Base-by-base conservation (phyloP, 345 rosid species). In the Arabidopsis suecica region DNA sequence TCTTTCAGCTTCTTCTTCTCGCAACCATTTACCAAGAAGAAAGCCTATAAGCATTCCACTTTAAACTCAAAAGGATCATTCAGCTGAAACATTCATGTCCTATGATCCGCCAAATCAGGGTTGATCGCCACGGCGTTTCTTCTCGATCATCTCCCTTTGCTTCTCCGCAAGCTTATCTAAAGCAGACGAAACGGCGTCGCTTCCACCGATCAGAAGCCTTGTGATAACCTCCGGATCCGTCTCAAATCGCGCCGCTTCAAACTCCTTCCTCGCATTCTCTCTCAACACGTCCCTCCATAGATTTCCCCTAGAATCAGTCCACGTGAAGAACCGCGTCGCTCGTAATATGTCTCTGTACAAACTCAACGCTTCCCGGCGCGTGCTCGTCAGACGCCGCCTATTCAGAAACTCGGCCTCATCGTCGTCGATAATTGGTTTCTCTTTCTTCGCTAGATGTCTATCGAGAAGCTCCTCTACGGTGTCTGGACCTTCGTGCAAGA, bases 341-440 rank as follows among this genome's bases (percentile, higher is more conserved):
- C 97, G 86, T n/a, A 90, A 72, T 44, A 91, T 88, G 74, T 94
- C 96, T 58, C 98, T 80, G 82, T 94, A 94, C 36, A 94, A 88
- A 74, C 82, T 77, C 86, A 91, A 63, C 5, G 88, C 97, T 78
- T 94, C 97, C 6, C 92, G 60, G 25, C 93, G 88, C 30, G 84
- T 84, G 83, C 86, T 88, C 40, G 90, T 86, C 48, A 94, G 81
- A 58, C 86, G 87, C 72, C 72, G 88, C 73, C 83, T 85, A 62
- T 71, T 83, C 66, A 83, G 71, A 38, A 82, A 44, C 81, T 86
- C 93, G 14, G 91, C 90, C 63, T 87, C 97, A 2, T 85, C 93
- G 4, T 85, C 89, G 50, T 83, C 61, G 23, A 85, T 78, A 22
- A 91, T 77, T 12, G 61, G 74, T 53, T 78, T 78, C 75, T 82